Percentiles rank a stretch among this genome's conserved stretches.
Evolutionary conservation across 2,329 filamentous ascomycete genomes (phyloP).

Genomic region (Ceratocystis diversiconidia): DNA sequence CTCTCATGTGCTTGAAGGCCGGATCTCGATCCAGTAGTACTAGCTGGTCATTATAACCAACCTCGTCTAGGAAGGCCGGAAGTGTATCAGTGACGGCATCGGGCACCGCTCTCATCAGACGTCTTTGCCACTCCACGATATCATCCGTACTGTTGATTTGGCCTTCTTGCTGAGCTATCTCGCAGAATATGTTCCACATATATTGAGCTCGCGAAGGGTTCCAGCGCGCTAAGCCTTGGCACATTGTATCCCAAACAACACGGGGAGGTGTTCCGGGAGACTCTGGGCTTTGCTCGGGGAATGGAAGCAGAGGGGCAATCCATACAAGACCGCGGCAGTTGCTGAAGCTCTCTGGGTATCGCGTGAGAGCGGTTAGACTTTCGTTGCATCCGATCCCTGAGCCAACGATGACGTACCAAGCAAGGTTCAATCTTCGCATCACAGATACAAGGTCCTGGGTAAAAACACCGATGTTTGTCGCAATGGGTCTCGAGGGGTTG

Average conservation of each 20-base stretch:
- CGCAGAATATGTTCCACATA: slow-evolving; percentile 12
- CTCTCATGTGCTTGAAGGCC: not conserved
- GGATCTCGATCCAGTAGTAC: not conserved
- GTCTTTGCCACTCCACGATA: not conserved
- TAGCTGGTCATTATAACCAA: not conserved
- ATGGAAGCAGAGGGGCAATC: slow-evolving; percentile 7
- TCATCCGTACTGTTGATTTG: not conserved
- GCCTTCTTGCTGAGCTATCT: slow-evolving; percentile 9
- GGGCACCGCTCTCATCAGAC: not conserved
- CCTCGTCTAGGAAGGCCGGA: not conserved
- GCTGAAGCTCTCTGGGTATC: not conserved
- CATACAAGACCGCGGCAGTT: slow-evolving; percentile 8
- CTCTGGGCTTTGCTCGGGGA: not conserved
- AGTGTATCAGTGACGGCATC: slow-evolving; percentile 1
- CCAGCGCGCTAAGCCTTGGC: not conserved
- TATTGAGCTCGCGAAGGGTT: slow-evolving; percentile 3
- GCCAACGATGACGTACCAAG: slow-evolving; percentile 7
- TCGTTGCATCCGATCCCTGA: slow-evolving; percentile 15
- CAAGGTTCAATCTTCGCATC: not conserved
- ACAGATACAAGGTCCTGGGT: not conserved
- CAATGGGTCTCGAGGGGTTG: not conserved
- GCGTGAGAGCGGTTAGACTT: not conserved
- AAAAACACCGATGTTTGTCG: not conserved
- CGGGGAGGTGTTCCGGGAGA: slow-evolving; percentile 1
- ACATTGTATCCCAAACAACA: slow-evolving; percentile 4